A percentile compares a stretch with the other conserved stretches of the same genome.
phyloP scores from a whole-genome alignment of 140 eudicot genomes.

The Stevia rebaudiana region DNA sequence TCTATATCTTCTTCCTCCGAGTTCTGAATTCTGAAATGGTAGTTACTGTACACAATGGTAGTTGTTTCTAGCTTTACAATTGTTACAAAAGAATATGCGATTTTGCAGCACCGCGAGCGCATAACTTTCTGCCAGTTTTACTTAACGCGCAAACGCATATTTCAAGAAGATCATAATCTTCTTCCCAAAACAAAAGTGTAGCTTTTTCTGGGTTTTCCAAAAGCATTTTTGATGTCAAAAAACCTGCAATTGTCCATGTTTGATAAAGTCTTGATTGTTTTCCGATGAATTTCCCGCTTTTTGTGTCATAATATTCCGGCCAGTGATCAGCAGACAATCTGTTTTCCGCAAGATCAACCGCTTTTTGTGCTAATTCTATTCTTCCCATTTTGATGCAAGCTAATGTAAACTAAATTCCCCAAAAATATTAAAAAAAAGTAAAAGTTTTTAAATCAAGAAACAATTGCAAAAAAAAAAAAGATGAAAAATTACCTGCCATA shows the following conservation, averaged over 20 bases:
- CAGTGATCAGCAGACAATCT: conserved; percentile 51
- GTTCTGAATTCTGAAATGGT: conserved; percentile 4
- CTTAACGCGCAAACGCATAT: conserved; percentile 68
- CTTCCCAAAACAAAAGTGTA: conserved; percentile 66
- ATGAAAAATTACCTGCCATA: conserved; percentile 71
- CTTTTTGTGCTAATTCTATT: conserved; percentile 62
- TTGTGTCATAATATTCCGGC: conserved; percentile 90
- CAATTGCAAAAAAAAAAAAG: background rate
- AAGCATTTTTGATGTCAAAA: conserved; percentile 62
- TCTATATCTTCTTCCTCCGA: conserved; percentile 13
- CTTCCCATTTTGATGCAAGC: conserved; percentile 90
- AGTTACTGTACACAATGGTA: conserved; percentile 34
- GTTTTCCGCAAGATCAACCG: conserved; percentile 55
- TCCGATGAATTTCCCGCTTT: conserved; percentile 62
- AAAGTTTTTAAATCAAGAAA: background rate
- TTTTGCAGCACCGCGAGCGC: conserved; percentile 65
- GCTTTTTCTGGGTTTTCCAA: conserved; percentile 67
- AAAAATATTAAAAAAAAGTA: background rate
- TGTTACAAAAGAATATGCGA: conserved; percentile 68
- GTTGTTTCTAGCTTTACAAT: background rate
- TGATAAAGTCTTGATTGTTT: conserved; percentile 81
- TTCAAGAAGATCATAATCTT: conserved; percentile 81
- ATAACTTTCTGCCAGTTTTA: conserved; percentile 51
- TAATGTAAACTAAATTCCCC: conserved; percentile 49
- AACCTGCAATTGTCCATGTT: conserved; percentile 88